Percentiles rank a stretch among this genome's conserved stretches.
Evolutionary conservation across 2,329 filamentous ascomycete species (phyloP).

Genomic region (Canariomyces notabilis): DNA sequence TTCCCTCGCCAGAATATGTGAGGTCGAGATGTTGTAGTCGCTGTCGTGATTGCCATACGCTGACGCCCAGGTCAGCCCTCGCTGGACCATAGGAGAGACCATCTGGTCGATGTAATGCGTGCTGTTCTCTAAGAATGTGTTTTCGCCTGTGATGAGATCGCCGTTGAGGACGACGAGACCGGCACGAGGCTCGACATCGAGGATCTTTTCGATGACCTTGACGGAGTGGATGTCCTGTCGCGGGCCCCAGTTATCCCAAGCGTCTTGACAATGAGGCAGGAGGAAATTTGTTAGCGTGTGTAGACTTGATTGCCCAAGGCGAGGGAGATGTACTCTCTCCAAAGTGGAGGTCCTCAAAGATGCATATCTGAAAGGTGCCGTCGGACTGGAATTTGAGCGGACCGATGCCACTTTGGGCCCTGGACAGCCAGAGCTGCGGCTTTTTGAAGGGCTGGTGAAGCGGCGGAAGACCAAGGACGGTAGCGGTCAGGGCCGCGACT

Average conservation of each 20-base stretch:
- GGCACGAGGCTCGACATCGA: constrained; percentile 31
- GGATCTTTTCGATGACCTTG: constrained; percentile 32
- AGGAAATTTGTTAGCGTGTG: background rate
- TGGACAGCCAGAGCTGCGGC: background rate
- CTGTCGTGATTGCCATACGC: constrained; percentile 60
- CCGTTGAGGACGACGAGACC: constrained; percentile 58
- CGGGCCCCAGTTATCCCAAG: constrained; percentile 35
- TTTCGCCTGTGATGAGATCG: constrained; percentile 58
- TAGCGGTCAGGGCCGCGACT: background rate
- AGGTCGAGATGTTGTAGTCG: constrained; percentile 33
- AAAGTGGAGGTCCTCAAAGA: constrained; percentile 68
- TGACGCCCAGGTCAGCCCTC: constrained; percentile 47
- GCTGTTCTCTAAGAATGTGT: constrained; percentile 43
- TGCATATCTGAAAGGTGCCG: constrained; percentile 48
- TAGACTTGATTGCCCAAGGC: background rate
- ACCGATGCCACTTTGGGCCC: background rate
- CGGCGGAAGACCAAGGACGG: background rate
- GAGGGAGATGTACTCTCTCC: constrained; percentile 52
- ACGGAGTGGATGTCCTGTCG: constrained; percentile 34
- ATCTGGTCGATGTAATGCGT: constrained; percentile 47
- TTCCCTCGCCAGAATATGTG: constrained; percentile 27
- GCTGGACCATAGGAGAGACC: constrained; percentile 42
- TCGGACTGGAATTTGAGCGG: constrained; percentile 34
- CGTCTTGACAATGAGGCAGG: constrained; percentile 31
- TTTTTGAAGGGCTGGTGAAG: background rate